Percentiles rank a stretch among this genome's conserved stretches.
Conservation (phyloP, 2,329 filamentous ascomycete species). For the Blumeria graminis region DNA sequence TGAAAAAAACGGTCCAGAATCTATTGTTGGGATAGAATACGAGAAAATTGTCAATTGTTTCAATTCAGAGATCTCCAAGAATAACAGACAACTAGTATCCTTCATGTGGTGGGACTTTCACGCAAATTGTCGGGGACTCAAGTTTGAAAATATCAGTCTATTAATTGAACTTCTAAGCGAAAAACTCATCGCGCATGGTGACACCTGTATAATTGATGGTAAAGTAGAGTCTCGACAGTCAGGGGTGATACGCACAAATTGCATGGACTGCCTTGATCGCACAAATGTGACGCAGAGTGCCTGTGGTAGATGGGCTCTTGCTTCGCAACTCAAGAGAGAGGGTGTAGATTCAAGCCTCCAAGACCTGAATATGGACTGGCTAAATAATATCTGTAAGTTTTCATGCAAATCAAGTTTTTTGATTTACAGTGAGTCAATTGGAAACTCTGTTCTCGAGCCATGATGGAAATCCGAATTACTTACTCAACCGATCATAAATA, state of each 20-base stretch:
- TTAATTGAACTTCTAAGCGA: slow-evolving; percentile 46
- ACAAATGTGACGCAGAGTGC: slow-evolving; percentile 93
- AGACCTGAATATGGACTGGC: slow-evolving; percentile 71
- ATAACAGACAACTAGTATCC: slow-evolving; percentile 18
- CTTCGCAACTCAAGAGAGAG: slow-evolving; percentile 51
- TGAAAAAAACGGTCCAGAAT: slow-evolving; percentile 68
- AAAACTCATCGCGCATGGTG: slow-evolving; percentile 46
- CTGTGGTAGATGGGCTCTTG: slow-evolving; percentile 60
- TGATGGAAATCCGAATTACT: too few species aligned
- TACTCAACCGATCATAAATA: too few species aligned
- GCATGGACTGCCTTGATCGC: slow-evolving; percentile 92
- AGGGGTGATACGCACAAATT: slow-evolving; percentile 79
- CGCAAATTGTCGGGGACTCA: slow-evolving; percentile 79
- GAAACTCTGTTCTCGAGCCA: too few species aligned
- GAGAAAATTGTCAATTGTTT: slow-evolving; percentile 40
- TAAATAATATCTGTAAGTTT: slow-evolving; percentile 49
- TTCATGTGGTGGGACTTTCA: slow-evolving; percentile 99
- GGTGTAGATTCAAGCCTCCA: slow-evolving; percentile 49
- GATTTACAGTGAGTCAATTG: background rate
- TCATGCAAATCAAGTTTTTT: background rate
- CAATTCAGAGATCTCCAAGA: slow-evolving; percentile 27
- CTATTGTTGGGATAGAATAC: slow-evolving; percentile 55
- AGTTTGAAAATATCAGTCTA: slow-evolving; percentile 77
- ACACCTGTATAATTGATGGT: slow-evolving; percentile 33
- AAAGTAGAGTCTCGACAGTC: slow-evolving; percentile 28